These are phyloP conservation scores for Starmerella vitae DNA, from an alignment of 805 yeast species.

Conservation along the genomic window DNA sequence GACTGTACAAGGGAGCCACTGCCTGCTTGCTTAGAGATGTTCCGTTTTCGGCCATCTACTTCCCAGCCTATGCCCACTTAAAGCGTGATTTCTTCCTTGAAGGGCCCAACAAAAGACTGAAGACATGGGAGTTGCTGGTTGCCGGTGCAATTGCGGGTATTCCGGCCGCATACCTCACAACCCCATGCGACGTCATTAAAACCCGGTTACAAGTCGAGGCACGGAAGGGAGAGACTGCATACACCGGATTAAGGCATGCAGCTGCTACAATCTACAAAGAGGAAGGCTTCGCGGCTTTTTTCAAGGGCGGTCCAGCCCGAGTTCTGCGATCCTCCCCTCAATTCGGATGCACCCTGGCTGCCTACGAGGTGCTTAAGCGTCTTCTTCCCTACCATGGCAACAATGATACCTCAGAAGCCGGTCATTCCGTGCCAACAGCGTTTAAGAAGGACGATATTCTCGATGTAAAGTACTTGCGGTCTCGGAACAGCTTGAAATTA, in stretches of 20 bases:
- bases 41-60: slow-evolving; percentile 91
- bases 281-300: slow-evolving; percentile 76
- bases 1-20: slow-evolving; percentile 78
- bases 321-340: slow-evolving; percentile 93
- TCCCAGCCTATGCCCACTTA: slow-evolving; percentile 91
- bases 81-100: slow-evolving; percentile 70
- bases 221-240: slow-evolving; percentile 60
- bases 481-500: slow-evolving; percentile 32
- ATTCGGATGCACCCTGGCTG: slow-evolving; percentile 95
- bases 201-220: slow-evolving; percentile 84
- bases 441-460: slow-evolving; percentile 19
- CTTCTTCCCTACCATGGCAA: slow-evolving; percentile 49
- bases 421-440: slow-evolving; percentile 31
- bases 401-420: slow-evolving; percentile 30
- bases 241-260: slow-evolving; percentile 67
- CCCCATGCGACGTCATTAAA: slow-evolving; percentile 94
- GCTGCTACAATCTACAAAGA: slow-evolving; percentile 57
- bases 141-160: slow-evolving; percentile 96
- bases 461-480: slow-evolving; percentile 29
- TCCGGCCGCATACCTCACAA: slow-evolving; percentile 92
- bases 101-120: slow-evolving; percentile 61
- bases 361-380: slow-evolving; percentile 79
- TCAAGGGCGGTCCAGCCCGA: slow-evolving; percentile 94
- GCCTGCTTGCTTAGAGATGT: slow-evolving; percentile 92
- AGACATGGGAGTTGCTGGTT: slow-evolving; percentile 68